Percentiles rank a stretch among this genome's conserved stretches.
These are phyloP conservation scores for Mimosa pudica DNA, from an alignment of 306 rosid genomes.

Conservation along the genomic window DNA sequence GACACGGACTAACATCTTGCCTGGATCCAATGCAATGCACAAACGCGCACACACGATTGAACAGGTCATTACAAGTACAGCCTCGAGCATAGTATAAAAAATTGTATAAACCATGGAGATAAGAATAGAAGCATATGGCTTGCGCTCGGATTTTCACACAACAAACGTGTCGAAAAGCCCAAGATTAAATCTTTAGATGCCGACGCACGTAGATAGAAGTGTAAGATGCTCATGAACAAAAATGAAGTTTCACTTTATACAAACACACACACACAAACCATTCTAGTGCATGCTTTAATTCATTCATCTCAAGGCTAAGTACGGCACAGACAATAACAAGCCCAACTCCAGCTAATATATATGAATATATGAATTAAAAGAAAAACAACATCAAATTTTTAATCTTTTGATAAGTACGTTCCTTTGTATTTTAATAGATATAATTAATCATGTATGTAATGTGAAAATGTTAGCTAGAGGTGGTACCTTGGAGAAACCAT, in stretches of 20 bases:
- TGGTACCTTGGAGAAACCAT: conserved; percentile 82
- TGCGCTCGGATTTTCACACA: conserved; percentile 46
- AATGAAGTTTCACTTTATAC: conserved; percentile 2
- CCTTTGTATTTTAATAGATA: too few relatives aligned
- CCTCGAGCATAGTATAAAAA: conserved; percentile 52
- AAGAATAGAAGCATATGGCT: conserved; percentile 69
- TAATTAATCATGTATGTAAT: too few relatives aligned
- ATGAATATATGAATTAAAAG: not conserved
- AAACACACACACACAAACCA: conserved; percentile 12
- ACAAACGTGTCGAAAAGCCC: conserved; percentile 49
- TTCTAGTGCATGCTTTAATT: conserved; percentile 56
- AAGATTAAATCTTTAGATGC: conserved; percentile 34
- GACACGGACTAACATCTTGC: conserved; percentile 47
- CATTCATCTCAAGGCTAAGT: conserved; percentile 41
- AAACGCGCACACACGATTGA: too few relatives aligned
- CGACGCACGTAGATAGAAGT: not conserved
- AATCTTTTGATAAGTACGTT: too few relatives aligned
- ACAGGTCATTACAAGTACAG: not conserved
- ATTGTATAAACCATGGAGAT: conserved; percentile 28
- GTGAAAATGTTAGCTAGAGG: too few relatives aligned
- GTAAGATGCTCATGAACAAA: conserved; percentile 25
- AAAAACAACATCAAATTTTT: too few relatives aligned
- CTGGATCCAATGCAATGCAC: conserved; percentile 16
- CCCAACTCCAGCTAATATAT: conserved; percentile 33
- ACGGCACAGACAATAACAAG: conserved; percentile 42